Percentiles rank a stretch among this genome's conserved stretches.
Conservation (phyloP, 2,329 filamentous ascomycete species). For the Cercospora berteroae region DNA sequence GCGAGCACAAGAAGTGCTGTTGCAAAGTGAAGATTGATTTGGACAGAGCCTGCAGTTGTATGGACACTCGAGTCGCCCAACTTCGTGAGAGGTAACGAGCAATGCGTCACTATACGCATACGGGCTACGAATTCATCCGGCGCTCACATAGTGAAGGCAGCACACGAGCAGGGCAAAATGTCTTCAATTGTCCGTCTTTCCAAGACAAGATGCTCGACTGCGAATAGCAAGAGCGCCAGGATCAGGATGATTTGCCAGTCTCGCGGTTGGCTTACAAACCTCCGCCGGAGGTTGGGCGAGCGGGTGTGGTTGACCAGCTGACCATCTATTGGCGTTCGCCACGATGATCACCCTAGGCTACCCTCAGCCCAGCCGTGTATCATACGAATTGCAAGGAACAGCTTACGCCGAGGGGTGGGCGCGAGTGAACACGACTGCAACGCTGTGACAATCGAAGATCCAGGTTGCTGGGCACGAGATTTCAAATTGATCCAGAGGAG, state of each 20-base stretch:
- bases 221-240: background rate
- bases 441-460: constrained; percentile 12
- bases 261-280: constrained; percentile 12
- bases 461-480: constrained; percentile 12
- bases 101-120: background rate
- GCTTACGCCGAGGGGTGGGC: background rate
- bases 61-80: background rate
- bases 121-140: background rate
- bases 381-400: background rate
- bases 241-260: background rate
- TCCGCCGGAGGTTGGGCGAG: background rate
- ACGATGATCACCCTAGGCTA: background rate
- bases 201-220: background rate
- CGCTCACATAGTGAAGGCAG: background rate
- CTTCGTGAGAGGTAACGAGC: background rate
- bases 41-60: background rate
- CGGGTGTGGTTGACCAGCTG: background rate
- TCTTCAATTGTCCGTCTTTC: background rate
- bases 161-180: background rate
- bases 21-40: background rate
- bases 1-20: background rate
- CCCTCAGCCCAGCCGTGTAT: background rate
- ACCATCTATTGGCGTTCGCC: background rate
- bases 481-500: background rate
- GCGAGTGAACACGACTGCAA: constrained; percentile 9